phyloP scores from a whole-genome alignment of 176 grass and related monocot genomes.

The Oryza brachyantha region DNA sequence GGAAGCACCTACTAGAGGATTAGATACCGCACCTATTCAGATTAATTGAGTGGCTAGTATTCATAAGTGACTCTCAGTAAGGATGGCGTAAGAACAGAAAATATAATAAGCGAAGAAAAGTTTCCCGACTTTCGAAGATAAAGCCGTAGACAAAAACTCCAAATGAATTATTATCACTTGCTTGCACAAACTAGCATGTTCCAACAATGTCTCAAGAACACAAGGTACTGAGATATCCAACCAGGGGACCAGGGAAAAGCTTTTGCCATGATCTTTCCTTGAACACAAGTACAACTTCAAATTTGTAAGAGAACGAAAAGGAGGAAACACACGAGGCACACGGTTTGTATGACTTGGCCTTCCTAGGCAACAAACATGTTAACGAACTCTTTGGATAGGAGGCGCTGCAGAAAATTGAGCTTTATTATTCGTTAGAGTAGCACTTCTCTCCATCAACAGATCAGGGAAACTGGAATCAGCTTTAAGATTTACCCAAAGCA shows the following conservation, averaged over 20 bases:
- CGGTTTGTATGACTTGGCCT: constrained; percentile 15
- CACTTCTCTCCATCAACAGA: constrained; percentile 28
- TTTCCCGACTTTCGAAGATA: not conserved
- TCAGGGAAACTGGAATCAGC: constrained; percentile 28
- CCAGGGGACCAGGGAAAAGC: not conserved
- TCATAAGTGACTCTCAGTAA: not conserved
- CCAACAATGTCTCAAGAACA: not conserved
- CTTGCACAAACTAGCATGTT: not conserved
- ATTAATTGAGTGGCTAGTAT: not conserved
- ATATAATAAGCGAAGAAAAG: not conserved
- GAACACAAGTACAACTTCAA: not conserved
- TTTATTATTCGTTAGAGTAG: constrained; percentile 51
- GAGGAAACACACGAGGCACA: constrained; percentile 5
- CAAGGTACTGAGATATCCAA: not conserved
- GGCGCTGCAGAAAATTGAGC: constrained; percentile 19
- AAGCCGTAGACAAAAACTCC: not conserved
- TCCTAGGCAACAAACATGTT: not conserved
- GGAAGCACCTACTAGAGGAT: too few species aligned
- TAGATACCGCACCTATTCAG: too few species aligned
- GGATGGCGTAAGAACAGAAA: not conserved
- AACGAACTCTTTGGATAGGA: not conserved
- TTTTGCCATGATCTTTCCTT: not conserved
- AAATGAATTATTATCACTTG: not conserved
- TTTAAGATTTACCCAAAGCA: constrained; percentile 35
- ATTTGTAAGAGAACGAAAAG: constrained; percentile 5